Base-by-base conservation (phyloP, 75 land plant species). In the Gnetum montanum region DNA sequence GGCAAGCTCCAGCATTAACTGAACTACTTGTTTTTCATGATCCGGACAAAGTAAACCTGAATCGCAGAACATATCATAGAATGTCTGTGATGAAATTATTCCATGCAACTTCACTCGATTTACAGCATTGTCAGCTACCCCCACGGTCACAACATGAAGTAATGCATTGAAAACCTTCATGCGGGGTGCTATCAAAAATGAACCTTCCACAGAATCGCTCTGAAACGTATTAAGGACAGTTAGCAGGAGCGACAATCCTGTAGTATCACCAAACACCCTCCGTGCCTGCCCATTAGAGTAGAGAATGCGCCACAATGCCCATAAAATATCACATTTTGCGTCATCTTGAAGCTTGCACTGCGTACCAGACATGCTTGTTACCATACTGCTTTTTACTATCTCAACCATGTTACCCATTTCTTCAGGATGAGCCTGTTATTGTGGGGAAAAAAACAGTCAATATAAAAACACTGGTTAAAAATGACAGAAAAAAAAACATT, bases 171-270 rank as follows among this genome's bases (percentile, higher is more conserved):
- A 81, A 10, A 90, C 68, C 34, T 90, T 93, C 64, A 74, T 64
- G 47, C 65, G 63, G 38, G 58, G 55, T 43, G 53, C 44, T 52
- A 68, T 26, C 68, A 61, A 65, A 53, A 59, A 59, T 43, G 76
- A 49, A 46, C 67, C 8, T n/a, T 25, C 65, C 20, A 40, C 52
- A 45, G 44, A 24, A 24, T 43, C 74, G 43, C 49, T 70, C 34
- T 89, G 82, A 43, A 90, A 78, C 57, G 79, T 74, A 59, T 95
- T 80, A 15, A 95, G 76, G 8, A 71, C 74, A 26, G 97, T 91
- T 33, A 86, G 43, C 48, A 95, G 60, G 43, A 95, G 97, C 24
- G 86, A 70, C 66, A 95, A 90, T 20, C 99, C 99, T 50, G 90
- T 83, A 18, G 77, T 81, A 69, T 93, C 93, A 53, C 92, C 89